Base-by-base conservation (phyloP, 1,284 basidiomycete genomes). In the Somion occarium region DNA sequence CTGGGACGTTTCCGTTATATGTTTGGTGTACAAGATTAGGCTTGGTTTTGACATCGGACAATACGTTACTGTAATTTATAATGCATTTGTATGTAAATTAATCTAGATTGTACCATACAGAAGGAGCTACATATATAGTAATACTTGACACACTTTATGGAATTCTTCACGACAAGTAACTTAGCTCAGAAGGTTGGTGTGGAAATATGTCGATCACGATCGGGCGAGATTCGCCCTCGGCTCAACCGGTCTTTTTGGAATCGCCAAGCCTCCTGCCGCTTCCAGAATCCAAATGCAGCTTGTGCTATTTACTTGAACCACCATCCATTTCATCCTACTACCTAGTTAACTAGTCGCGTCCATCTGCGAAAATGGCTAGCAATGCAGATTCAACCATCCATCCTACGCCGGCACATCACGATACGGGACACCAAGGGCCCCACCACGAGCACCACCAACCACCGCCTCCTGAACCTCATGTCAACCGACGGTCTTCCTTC, bases 401-500 rank as follows among this genome's bases (percentile, higher is more conserved):
- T 7, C 15, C 30, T 7, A 34, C 30, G 15, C 30, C 15, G 15
- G 30, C 7, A 7, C 15, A 7, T 7, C 7, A 15, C 30, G 15
- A 34, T 15, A 7, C 30, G 7, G 30, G 15, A 34, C 7, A 7
- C 15, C 7, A 34, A 15, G 7, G 5, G 27, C 45, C 5, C n/a
- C 19, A 13, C 22, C 47, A 48, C 23, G 22, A 48, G 9, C 52
- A 41, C 15, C 52, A 47, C 7, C 39, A 53, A 25, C 20, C 44
- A 19, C 39, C 43, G 3, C 46, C 19, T 52, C 55, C 23, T 15
- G 54, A 48, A 42, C 53, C 34, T 50, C 55, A 57, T 20, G 5
- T 62, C 62, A 39, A 66, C 64, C 53, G 71, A 68, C 66, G 67
- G 38, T 73, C 75, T 4, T 66, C 71, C 20, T 72, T 73, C 27